Conservation (phyloP, 164 flowering plant species). For the Vitis rotundifolia region DNA sequence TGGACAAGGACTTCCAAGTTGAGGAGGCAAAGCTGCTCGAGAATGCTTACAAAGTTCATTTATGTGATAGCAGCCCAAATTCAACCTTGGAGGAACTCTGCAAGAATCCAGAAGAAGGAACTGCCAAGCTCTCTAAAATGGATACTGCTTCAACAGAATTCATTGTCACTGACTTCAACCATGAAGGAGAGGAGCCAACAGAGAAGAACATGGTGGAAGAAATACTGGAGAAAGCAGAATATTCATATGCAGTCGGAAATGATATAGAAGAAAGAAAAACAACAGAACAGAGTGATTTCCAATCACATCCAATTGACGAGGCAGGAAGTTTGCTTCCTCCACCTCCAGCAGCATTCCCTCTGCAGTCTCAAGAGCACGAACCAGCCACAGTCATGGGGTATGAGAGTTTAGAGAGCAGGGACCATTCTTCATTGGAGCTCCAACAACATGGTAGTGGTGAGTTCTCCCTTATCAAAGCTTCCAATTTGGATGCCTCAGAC, state of each 20-base stretch:
- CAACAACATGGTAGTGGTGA: conserved; percentile 3
- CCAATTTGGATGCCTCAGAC: conserved; percentile 6
- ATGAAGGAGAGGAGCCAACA: conserved; percentile 12
- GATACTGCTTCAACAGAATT: conserved; percentile 13
- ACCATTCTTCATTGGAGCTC: background rate
- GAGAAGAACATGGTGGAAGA: conserved; percentile 18
- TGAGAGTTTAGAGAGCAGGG: background rate
- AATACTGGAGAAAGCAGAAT: conserved; percentile 5
- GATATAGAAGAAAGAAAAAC: background rate
- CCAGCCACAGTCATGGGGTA: background rate
- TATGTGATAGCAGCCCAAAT: conserved; percentile 2
- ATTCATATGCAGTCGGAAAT: background rate
- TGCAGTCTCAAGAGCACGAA: background rate
- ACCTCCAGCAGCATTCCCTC: background rate
- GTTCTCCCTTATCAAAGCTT: background rate
- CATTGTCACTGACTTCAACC: conserved; percentile 1
- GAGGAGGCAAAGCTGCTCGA: conserved; percentile 13
- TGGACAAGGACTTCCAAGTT: conserved; percentile 8
- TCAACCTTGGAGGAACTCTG: conserved; percentile 11
- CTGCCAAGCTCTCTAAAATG: conserved; percentile 5
- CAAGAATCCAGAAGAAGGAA: conserved; percentile 13
- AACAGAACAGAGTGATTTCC: background rate
- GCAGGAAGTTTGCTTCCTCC: conserved; percentile 3
- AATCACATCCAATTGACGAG: background rate
- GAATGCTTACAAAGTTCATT: conserved; percentile 13